Base-by-base conservation (phyloP, 179 eudicot species). In the Drosera spatulata region DNA sequence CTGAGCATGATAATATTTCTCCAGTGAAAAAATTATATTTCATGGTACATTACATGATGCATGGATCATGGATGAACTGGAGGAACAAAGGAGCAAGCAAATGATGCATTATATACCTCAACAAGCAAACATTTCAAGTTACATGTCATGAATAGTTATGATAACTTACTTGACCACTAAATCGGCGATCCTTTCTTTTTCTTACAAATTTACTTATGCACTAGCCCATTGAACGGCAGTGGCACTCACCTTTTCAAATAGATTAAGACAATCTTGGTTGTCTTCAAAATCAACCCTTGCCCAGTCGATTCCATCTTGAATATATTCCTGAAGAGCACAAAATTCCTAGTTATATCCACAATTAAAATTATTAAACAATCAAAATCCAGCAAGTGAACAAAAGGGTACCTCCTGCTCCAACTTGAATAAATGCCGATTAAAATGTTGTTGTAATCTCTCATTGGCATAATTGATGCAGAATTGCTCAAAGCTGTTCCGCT, bases 251-350 rank as follows among this genome's bases (percentile, higher is more conserved):
- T 93, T 93, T 69, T 93, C 99, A 72, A 93, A 93, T 47, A 93
- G 90, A 78, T 85, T 84, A 64, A 93, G 85, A 72, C 99, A 93
- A 77, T 79, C 86, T 74, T 93, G 97, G 77, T 93, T 93, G 83
- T 93, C 99, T 74, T 93, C 99, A 71, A 93, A 93, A 14, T 93
- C 99, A 69, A 93, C 90, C 75, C 72, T 86, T 60, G 99, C 78
- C 99, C 99, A 93, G 78, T 93, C 97, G 75, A 93, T 93, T 67
- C 99, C 99, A 77, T 93, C 97, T 75, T 93, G 96, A 61, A 93
- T 85, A 70, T 93, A 93, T 79, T 93, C 99, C 99, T 93, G 80
- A 61, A 41, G 6, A 72, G 33, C 64, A 62, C 58, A 63, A 63
- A 37, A 15, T 12, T 14, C 4, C 15, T 13, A 51, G 33, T n/a